Evolutionary conservation across 139 green algal genomes (phyloP).

Genomic region (Dunaliella primolecta): DNA sequence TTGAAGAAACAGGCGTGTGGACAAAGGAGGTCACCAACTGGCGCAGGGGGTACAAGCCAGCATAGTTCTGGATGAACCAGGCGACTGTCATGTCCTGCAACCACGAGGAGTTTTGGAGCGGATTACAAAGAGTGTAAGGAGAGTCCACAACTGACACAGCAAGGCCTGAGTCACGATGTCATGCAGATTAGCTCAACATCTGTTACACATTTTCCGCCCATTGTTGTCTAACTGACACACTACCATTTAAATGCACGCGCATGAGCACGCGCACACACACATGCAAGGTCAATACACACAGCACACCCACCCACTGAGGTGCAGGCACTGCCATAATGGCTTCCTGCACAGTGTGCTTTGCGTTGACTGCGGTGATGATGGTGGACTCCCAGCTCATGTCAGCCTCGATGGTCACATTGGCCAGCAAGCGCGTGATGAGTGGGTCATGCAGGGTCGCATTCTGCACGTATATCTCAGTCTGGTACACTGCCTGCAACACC

Average conservation of each 20-base stretch:
- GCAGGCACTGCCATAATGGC: constrained; percentile 23
- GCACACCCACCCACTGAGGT: constrained; percentile 27
- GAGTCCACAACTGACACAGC: too few relatives aligned
- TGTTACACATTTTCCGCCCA: too few relatives aligned
- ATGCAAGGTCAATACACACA: too few relatives aligned
- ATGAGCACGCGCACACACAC: neutral
- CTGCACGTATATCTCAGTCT: constrained; percentile 20
- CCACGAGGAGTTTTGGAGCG: too few relatives aligned
- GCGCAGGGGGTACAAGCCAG: constrained; percentile 17
- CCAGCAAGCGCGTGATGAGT: constrained; percentile 21
- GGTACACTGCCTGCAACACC: constrained; percentile 13
- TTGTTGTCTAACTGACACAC: too few relatives aligned
- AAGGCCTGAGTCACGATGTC: too few relatives aligned
- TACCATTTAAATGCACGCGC: too few relatives aligned
- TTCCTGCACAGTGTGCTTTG: constrained; percentile 32
- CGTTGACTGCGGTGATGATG: constrained; percentile 20
- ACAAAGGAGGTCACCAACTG: constrained; percentile 19
- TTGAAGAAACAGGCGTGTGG: constrained; percentile 17
- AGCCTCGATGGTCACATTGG: constrained; percentile 24
- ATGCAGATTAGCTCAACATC: too few relatives aligned
- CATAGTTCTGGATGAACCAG: constrained; percentile 34
- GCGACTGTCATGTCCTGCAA: constrained; percentile 18
- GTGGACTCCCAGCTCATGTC: constrained; percentile 26
- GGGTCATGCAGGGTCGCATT: constrained; percentile 36
- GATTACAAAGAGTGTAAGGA: too few relatives aligned